phyloP scores from a whole-genome alignment of 1,139 yeast genomes.

The Chernovozyma sophiae-reginae region DNA sequence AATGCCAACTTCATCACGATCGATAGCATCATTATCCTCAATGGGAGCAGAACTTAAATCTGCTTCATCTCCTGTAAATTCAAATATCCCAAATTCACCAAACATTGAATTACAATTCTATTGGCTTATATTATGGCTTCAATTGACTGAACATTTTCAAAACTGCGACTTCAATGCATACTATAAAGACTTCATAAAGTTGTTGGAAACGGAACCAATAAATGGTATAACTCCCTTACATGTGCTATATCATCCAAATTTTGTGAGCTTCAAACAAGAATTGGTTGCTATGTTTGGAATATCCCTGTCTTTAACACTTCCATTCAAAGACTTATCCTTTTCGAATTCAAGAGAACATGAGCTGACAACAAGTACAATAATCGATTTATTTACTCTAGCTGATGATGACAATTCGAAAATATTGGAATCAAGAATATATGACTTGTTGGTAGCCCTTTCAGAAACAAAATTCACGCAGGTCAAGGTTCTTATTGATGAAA shows the following conservation, averaged over 20 bases:
- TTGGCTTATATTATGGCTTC: slow-evolving; percentile 20
- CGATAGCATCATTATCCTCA: no score
- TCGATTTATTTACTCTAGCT: slow-evolving; percentile 17
- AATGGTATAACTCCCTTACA: slow-evolving; percentile 5
- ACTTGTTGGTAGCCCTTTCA: slow-evolving; percentile 14
- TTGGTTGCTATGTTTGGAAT: slow-evolving; percentile 24
- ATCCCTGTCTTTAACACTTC: slow-evolving; percentile 23
- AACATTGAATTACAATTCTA: slow-evolving; percentile 17
- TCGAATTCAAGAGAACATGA: slow-evolving; percentile 17
- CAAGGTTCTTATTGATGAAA: slow-evolving; percentile 10
- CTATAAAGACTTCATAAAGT: slow-evolving; percentile 17
- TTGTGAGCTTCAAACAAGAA: slow-evolving; percentile 14
- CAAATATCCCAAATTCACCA: background rate
- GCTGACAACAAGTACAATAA: slow-evolving; percentile 7
- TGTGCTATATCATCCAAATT: slow-evolving; percentile 6
- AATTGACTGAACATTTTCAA: slow-evolving; percentile 22
- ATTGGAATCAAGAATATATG: slow-evolving; percentile 3
- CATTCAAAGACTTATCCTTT: slow-evolving; percentile 26
- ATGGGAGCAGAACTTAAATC: background rate
- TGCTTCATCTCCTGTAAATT: background rate
- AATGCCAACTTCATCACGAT: background rate
- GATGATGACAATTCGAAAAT: slow-evolving; percentile 9
- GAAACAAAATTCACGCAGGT: slow-evolving; percentile 14
- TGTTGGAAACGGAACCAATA: slow-evolving; percentile 9
- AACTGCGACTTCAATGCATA: slow-evolving; percentile 23